Percentiles rank a stretch among this genome's conserved stretches.
phyloP scores from a whole-genome alignment of 1,139 yeast genomes.

The Suhomyces bribrorum region DNA sequence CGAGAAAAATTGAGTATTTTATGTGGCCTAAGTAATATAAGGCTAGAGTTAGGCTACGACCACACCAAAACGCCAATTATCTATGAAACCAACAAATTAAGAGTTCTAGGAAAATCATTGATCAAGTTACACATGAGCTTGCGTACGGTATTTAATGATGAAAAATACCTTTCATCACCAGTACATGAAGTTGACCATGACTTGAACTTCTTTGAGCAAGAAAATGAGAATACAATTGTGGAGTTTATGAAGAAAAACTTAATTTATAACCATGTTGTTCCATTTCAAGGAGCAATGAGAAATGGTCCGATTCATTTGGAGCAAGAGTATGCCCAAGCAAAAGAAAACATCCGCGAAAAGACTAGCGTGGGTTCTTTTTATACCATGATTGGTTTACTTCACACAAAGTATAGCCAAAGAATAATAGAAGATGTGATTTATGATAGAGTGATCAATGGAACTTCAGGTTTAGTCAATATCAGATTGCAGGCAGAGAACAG shows the following conservation, averaged over 20 bases:
- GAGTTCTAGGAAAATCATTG: conserved; percentile 24
- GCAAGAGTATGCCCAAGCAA: conserved; percentile 14
- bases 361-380: conserved; percentile 41
- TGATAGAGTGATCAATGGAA: conserved; percentile 33
- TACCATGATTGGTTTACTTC: conserved; percentile 40
- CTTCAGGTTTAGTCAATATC: conserved; percentile 18
- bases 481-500: conserved; percentile 9
- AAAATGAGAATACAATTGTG: conserved; percentile 24
- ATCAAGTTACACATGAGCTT: conserved; percentile 23
- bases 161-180: conserved; percentile 30
- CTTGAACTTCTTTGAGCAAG: conserved; percentile 21
- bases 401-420: conserved; percentile 26
- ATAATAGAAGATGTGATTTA: conserved; percentile 30
- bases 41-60: conserved; percentile 6
- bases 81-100: conserved; percentile 20
- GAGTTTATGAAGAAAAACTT: conserved; percentile 36
- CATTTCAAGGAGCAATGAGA: conserved; percentile 32
- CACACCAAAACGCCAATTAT: neutral
- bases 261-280: conserved; percentile 30
- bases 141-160: conserved; percentile 28
- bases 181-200: conserved; percentile 27
- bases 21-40: conserved; percentile 24
- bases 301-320: conserved; percentile 17
- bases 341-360: conserved; percentile 22
- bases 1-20: conserved; percentile 25